Evolutionary conservation across 2,329 filamentous ascomycete species (phyloP).

Genomic region (Helotiales sp.): DNA sequence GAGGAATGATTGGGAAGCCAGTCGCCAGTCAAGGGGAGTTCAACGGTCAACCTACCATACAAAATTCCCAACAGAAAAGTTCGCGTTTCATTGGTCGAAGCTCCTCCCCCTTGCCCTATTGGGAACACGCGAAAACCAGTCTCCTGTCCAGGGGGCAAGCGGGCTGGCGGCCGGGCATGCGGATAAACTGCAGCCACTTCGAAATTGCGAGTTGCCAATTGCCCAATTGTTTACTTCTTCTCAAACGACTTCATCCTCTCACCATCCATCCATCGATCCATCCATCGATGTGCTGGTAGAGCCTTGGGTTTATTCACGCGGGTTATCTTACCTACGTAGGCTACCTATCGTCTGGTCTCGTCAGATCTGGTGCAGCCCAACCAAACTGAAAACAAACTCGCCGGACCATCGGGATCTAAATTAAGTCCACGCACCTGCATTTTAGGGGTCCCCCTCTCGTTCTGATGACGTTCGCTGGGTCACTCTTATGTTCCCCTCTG

Average conservation of each 20-base stretch:
- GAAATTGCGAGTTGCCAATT: background rate
- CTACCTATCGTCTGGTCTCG: background rate
- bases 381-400: background rate
- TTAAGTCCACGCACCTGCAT: background rate
- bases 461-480: background rate
- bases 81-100: background rate
- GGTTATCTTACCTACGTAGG: too few species aligned
- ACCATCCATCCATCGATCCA: too few species aligned
- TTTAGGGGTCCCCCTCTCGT: slow-evolving; percentile 4
- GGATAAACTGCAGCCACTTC: background rate
- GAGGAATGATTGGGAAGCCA: slow-evolving; percentile 2
- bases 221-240: background rate
- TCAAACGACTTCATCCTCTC: background rate
- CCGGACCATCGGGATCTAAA: slow-evolving; percentile 5
- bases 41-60: background rate
- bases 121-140: background rate
- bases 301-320: too few species aligned
- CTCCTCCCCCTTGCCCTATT: background rate
- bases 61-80: background rate
- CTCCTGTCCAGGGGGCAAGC: too few species aligned
- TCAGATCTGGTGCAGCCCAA: background rate
- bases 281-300: too few species aligned
- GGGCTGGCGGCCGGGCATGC: too few species aligned
- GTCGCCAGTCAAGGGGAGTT: too few species aligned
- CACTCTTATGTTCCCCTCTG: background rate